Evolutionary conservation across 179 eudicot genomes (phyloP).

Genomic region (Pouteria campechiana): DNA sequence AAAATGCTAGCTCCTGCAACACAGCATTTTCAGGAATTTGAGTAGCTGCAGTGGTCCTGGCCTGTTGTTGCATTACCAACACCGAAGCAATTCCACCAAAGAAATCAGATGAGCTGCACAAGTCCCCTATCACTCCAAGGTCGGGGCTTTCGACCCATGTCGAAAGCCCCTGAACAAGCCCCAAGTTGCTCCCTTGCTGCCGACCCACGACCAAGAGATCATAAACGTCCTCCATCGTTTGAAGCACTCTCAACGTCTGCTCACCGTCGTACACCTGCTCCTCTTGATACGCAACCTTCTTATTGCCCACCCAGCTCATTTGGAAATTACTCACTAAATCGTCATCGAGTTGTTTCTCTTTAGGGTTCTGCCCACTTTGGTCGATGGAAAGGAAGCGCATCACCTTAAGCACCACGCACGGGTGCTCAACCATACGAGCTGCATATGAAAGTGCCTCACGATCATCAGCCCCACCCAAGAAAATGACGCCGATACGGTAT

Average conservation of each 20-base stretch:
- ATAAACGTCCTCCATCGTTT: conserved; percentile 17
- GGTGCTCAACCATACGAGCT: conserved; percentile 43
- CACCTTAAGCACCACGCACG: conserved; percentile 32
- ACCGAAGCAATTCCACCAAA: conserved; percentile 32
- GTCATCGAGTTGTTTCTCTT: conserved; percentile 36
- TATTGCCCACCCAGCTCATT: conserved; percentile 20
- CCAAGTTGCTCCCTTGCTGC: conserved; percentile 24
- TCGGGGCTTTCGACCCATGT: conserved; percentile 14
- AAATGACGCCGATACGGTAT: conserved; percentile 32
- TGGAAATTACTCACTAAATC: conserved; percentile 24
- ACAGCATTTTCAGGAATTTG: too few species aligned
- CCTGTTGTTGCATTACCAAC: conserved; percentile 62
- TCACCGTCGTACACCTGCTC: conserved; percentile 45
- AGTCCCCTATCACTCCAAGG: conserved; percentile 19
- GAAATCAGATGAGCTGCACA: conserved; percentile 45
- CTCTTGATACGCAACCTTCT: conserved; percentile 33
- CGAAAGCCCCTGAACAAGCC: conserved; percentile 36
- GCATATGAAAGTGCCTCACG: conserved; percentile 42
- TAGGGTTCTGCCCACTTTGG: conserved; percentile 33
- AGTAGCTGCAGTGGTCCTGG: too few species aligned
- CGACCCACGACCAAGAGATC: conserved; percentile 47
- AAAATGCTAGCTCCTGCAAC: too few species aligned
- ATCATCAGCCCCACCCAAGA: conserved; percentile 61
- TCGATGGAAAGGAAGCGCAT: conserved; percentile 40
- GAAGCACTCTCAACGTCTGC: conserved; percentile 26